A percentile compares a stretch with the other conserved stretches of the same genome.
Conservation (phyloP, 192 early-diverging fungal genomes). For the Paraglomus brasilianum region DNA sequence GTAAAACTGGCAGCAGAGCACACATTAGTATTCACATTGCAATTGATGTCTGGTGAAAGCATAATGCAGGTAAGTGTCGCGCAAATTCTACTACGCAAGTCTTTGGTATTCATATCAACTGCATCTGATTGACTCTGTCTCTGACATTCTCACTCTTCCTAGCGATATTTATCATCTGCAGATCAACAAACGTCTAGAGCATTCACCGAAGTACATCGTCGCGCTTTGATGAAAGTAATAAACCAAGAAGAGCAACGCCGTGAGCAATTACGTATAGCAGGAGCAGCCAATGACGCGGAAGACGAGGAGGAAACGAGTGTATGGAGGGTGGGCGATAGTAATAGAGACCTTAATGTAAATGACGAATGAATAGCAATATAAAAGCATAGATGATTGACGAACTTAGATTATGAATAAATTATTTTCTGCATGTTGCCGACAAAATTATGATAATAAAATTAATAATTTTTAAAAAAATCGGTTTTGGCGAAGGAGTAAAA, state of each 20-base stretch:
- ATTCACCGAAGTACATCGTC: conserved; percentile 60
- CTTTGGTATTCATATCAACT: background rate
- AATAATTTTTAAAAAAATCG: no score
- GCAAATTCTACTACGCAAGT: no score
- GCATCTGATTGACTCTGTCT: background rate
- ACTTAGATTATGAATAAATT: no score
- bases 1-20: conserved; percentile 87
- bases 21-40: conserved; percentile 68
- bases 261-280: conserved; percentile 38
- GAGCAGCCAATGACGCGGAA: conserved; percentile 39
- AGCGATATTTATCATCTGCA: conserved; percentile 43
- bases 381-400: no score
- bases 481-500: no score
- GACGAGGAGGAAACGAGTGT: conserved; percentile 35
- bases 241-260: conserved; percentile 38
- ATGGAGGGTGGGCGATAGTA: conserved; percentile 10
- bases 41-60: conserved; percentile 54
- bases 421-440: no score
- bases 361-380: no score
- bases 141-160: background rate
- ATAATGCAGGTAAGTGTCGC: conserved; percentile 36
- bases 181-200: conserved; percentile 47
- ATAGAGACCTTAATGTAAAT: no score
- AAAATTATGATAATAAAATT: no score
- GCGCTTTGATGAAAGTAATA: conserved; percentile 52